A percentile compares a stretch with the other conserved stretches of the same genome.
Conservation (phyloP, 768 basidiomycete species). For the Lentinula aciculospora region DNA sequence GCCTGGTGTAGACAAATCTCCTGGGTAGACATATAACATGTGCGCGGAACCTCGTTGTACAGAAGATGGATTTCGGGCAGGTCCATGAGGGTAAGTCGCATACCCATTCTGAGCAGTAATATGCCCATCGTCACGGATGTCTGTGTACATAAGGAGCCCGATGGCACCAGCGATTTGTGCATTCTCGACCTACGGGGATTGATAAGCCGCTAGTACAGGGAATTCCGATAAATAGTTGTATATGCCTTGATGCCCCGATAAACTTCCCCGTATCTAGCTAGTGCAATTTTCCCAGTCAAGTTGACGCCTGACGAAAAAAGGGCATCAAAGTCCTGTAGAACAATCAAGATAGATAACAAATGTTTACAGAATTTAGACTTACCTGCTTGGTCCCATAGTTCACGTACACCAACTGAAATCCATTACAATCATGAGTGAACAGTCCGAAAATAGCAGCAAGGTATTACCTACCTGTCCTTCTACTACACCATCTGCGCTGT, state of each 20-base stretch:
- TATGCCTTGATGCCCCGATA: constrained; percentile 15
- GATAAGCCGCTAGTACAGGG: too few species aligned
- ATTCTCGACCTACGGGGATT: constrained; percentile 15
- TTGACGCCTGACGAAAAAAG: constrained; percentile 38
- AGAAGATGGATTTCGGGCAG: constrained; percentile 78
- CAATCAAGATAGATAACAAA: not conserved
- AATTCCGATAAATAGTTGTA: not conserved
- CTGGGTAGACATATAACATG: constrained; percentile 60
- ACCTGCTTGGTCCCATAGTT: constrained; percentile 58
- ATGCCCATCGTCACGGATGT: constrained; percentile 57
- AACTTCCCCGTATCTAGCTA: constrained; percentile 19
- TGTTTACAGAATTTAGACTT: constrained; percentile 25
- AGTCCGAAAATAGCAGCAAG: constrained; percentile 2
- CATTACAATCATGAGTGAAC: constrained; percentile 12
- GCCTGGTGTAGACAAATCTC: constrained; percentile 85
- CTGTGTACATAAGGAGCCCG: constrained; percentile 53
- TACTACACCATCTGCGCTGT: constrained; percentile 72
- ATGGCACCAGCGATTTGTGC: constrained; percentile 47
- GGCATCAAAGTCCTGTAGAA: constrained; percentile 32
- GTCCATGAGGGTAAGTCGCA: constrained; percentile 70
- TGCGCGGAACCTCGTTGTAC: constrained; percentile 86
- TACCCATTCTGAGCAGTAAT: constrained; percentile 55
- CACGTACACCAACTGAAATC: constrained; percentile 54
- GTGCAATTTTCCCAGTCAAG: constrained; percentile 45
- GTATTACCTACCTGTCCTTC: constrained; percentile 41